phyloP scores from a whole-genome alignment of 176 grass and related monocot genomes.

The Triticum urartu region DNA sequence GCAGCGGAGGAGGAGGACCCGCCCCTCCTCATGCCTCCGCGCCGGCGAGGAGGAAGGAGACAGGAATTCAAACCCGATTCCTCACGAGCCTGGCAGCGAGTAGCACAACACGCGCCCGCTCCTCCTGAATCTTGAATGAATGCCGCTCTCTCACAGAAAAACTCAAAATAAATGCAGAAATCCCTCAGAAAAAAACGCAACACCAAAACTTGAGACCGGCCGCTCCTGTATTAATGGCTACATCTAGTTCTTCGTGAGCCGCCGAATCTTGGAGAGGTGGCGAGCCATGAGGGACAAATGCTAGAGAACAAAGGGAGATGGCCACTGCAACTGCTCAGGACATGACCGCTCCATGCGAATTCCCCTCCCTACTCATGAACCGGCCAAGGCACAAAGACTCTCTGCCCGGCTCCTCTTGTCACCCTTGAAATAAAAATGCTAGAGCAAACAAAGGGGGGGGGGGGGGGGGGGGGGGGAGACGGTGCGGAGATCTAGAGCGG shows the following conservation, averaged over 20 bases:
- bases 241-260: conserved; percentile 15
- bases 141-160: not conserved
- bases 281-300: conserved; percentile 17
- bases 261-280: conserved; percentile 5
- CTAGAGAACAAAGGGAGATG: conserved; percentile 27
- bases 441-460: not conserved
- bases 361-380: conserved; percentile 4
- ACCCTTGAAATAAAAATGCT: not conserved
- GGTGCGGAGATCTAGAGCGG: conserved; percentile 25
- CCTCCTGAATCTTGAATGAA: conserved; percentile 19
- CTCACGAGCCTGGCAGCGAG: not conserved
- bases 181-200: not conserved
- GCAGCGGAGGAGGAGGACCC: not conserved
- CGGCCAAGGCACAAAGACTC: not conserved
- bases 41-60: not conserved
- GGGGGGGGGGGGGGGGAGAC: not conserved
- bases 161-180: conserved; percentile 19
- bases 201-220: not conserved
- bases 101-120: not conserved
- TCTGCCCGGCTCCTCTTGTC: not conserved
- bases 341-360: not conserved
- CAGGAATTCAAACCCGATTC: not conserved
- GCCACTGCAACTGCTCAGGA: conserved; percentile 7
- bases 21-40: conserved; percentile 33
- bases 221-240: conserved; percentile 24